Percentiles rank a stretch among this genome's conserved stretches.
These are phyloP conservation scores for Gnetum montanum DNA, from an alignment of 75 land plant genomes.

Conservation along the genomic window DNA sequence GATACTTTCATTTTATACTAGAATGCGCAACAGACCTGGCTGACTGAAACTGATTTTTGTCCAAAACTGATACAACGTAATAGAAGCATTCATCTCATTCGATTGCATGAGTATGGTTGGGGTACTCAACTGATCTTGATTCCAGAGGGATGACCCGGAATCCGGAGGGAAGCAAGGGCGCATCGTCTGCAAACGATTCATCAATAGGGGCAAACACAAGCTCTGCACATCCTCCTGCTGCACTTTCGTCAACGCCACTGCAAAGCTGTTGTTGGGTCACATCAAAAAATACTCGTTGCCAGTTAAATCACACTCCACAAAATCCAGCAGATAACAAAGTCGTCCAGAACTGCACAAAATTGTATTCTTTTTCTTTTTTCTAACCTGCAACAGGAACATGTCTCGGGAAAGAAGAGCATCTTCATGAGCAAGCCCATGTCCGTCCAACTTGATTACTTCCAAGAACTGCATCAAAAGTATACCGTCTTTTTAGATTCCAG, in stretches of 20 bases:
- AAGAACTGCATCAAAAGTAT: constrained; percentile 61
- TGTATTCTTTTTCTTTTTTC: too few relatives aligned
- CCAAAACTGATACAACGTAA: too few relatives aligned
- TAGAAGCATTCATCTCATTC: too few relatives aligned
- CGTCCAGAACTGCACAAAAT: not conserved
- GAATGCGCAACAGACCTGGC: too few relatives aligned
- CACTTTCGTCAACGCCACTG: constrained; percentile 72
- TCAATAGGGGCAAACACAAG: constrained; percentile 90
- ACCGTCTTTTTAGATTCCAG: too few relatives aligned
- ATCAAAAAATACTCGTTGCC: not conserved
- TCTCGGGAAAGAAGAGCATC: constrained; percentile 51
- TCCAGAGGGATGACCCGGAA: constrained; percentile 82
- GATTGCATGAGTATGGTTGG: too few relatives aligned
- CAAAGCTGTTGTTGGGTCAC: constrained; percentile 84
- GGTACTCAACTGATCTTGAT: constrained; percentile 41
- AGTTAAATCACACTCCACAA: not conserved
- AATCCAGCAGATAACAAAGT: not conserved
- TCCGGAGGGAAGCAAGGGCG: constrained; percentile 74
- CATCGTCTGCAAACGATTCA: constrained; percentile 81
- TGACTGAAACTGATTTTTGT: too few relatives aligned
- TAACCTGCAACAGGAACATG: constrained; percentile 69
- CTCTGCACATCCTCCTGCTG: constrained; percentile 76
- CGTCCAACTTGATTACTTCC: constrained; percentile 85
- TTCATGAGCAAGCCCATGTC: constrained; percentile 47
- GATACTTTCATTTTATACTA: too few relatives aligned